Evolutionary conservation across 371 early-diverging fungal species (phyloP).

Genomic region (Coemansia sp.): DNA sequence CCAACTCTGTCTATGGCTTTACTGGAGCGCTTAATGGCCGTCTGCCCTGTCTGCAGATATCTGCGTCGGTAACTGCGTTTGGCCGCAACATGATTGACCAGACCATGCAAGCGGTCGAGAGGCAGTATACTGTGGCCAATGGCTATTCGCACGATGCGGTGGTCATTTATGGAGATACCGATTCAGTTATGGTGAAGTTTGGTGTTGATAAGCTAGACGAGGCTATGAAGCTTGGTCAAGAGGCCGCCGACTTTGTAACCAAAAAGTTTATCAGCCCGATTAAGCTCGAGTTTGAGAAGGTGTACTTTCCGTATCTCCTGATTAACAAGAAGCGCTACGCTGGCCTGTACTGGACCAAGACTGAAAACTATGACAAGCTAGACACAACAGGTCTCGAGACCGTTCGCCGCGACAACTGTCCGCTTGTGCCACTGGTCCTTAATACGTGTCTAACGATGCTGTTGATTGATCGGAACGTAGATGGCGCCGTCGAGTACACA

Average conservation of each 20-base stretch:
- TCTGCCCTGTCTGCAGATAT: conserved; percentile 97
- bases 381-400: conserved; percentile 99
- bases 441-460: conserved; percentile 93
- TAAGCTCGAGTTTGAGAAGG: conserved; percentile 99
- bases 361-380: conserved; percentile 90
- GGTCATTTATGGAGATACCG: conserved; percentile 99
- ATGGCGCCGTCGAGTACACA: conserved; percentile 86
- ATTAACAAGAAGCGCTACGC: conserved; percentile 99
- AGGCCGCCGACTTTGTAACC: conserved; percentile 90
- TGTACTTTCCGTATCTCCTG: conserved; percentile 96
- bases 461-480: conserved; percentile 88
- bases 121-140: conserved; percentile 75
- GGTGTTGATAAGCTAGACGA: conserved; percentile 76
- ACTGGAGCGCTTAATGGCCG: conserved; percentile 98
- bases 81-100: conserved; percentile 98
- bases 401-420: conserved; percentile 98
- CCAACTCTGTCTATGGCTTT: conserved; percentile 99
- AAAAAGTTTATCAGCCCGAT: conserved; percentile 90
- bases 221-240: conserved; percentile 85
- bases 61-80: conserved; percentile 97
- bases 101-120: conserved; percentile 90
- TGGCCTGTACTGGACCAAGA: conserved; percentile 97
- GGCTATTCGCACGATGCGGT: conserved; percentile 87
- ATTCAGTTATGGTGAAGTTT: conserved; percentile 99
- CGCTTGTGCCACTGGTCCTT: conserved; percentile 91